A percentile compares a stretch with the other conserved stretches of the same genome.
Evolutionary conservation across 2,329 filamentous ascomycete genomes (phyloP).

Genomic region (Ramularia endophylla): DNA sequence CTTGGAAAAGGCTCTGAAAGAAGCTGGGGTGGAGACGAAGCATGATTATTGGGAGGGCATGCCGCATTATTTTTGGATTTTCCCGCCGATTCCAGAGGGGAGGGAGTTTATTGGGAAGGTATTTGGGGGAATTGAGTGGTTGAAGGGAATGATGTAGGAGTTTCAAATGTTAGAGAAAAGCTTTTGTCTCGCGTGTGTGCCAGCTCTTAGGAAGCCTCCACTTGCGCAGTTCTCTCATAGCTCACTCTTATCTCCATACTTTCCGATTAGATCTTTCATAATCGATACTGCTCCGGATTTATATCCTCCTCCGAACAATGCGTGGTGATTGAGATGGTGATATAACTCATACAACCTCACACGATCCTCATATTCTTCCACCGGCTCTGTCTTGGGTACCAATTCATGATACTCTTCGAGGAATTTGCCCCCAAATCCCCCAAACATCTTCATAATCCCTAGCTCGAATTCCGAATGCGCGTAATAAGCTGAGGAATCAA

Average conservation of each 20-base stretch:
- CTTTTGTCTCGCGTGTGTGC: too few species aligned
- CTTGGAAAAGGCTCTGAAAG: slow-evolving; percentile 44
- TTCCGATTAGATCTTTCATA: slow-evolving; percentile 66
- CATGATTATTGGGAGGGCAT: slow-evolving; percentile 38
- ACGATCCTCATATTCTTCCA: slow-evolving; percentile 78
- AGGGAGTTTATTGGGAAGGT: slow-evolving; percentile 17
- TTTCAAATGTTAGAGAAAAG: too few species aligned
- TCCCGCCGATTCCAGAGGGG: slow-evolving; percentile 16
- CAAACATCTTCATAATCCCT: slow-evolving; percentile 96
- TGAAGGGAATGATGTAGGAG: slow-evolving; percentile 4
- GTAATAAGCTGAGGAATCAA: slow-evolving; percentile 75
- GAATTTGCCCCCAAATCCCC: slow-evolving; percentile 69
- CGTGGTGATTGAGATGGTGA: slow-evolving; percentile 84
- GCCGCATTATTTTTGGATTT: slow-evolving; percentile 36
- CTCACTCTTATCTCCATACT: slow-evolving; percentile 50
- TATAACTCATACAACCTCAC: slow-evolving; percentile 76
- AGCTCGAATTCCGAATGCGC: slow-evolving; percentile 86
- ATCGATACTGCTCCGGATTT: slow-evolving; percentile 69
- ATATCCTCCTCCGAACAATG: slow-evolving; percentile 72
- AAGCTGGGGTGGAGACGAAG: slow-evolving; percentile 38
- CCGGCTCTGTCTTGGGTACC: slow-evolving; percentile 74
- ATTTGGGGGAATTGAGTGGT: slow-evolving; percentile 18
- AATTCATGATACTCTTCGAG: slow-evolving; percentile 70
- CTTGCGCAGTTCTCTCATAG: too few species aligned
- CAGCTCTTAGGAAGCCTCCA: too few species aligned